Evolutionary conservation across 148 eudicot genomes (phyloP).

Genomic region (Fagopyrum tataricum): DNA sequence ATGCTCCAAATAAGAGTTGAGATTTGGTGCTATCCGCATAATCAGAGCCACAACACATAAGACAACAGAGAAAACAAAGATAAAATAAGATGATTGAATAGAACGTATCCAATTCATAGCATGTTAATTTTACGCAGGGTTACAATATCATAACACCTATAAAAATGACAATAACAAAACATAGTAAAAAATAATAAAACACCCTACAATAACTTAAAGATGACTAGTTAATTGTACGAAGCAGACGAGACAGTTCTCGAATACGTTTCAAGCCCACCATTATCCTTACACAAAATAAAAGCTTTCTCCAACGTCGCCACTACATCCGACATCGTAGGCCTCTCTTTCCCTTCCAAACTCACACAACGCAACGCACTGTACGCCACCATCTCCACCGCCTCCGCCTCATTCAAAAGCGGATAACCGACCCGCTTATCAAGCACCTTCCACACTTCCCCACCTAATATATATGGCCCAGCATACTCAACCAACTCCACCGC

Average conservation of each 20-base stretch:
- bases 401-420: slow-evolving; percentile 38
- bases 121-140: too few relatives aligned
- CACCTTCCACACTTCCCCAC: slow-evolving; percentile 43
- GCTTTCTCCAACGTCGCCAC: slow-evolving; percentile 57
- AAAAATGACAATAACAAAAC: too few relatives aligned
- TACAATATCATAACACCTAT: too few relatives aligned
- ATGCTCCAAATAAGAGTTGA: too few relatives aligned
- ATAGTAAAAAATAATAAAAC: too few relatives aligned
- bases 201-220: too few relatives aligned
- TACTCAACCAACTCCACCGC: slow-evolving; percentile 49
- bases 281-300: slow-evolving; percentile 33
- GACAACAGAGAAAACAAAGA: too few relatives aligned
- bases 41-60: too few relatives aligned
- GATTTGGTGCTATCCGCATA: too few relatives aligned
- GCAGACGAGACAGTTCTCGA: slow-evolving; percentile 5
- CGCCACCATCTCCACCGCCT: slow-evolving; percentile 56
- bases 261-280: slow-evolving; percentile 14
- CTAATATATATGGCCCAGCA: slow-evolving; percentile 38
- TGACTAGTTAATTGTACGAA: not conserved
- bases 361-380: slow-evolving; percentile 53
- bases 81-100: too few relatives aligned
- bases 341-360: slow-evolving; percentile 45
- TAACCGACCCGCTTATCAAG: slow-evolving; percentile 43
- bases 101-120: too few relatives aligned
- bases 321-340: slow-evolving; percentile 52